phyloP scores from a whole-genome alignment of 345 rosid species.

The Punica granatum region DNA sequence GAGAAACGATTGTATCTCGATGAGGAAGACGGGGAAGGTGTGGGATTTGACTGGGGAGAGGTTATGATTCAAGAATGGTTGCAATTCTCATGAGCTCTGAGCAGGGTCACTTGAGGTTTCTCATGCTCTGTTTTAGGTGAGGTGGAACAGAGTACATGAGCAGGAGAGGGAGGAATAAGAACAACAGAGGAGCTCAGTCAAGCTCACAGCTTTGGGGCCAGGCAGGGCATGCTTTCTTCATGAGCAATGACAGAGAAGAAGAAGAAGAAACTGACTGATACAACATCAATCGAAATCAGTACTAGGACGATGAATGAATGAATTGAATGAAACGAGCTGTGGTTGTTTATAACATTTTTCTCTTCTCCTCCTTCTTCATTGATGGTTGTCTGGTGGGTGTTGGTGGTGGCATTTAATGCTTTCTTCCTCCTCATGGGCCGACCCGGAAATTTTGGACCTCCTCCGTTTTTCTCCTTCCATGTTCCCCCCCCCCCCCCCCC shows the following conservation, averaged over 20 bases:
- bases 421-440: not conserved
- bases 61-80: not conserved
- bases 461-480: not conserved
- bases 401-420: constrained; percentile 10
- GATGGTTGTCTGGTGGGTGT: constrained; percentile 7
- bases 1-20: no score
- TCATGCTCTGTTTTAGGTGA: constrained; percentile 6
- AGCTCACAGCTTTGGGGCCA: not conserved
- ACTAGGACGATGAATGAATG: not conserved
- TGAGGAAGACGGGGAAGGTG: not conserved
- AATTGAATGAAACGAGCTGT: not conserved
- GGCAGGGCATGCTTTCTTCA: not conserved
- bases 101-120: not conserved
- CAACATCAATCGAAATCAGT: not conserved
- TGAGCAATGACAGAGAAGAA: not conserved
- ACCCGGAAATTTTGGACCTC: not conserved
- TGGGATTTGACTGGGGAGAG: no score
- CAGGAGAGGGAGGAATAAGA: not conserved
- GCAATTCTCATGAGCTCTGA: not conserved
- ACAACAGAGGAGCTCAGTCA: not conserved
- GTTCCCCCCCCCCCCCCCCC: not conserved
- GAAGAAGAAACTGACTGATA: no score
- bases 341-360: not conserved
- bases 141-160: constrained; percentile 4
- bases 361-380: not conserved